Percentiles rank a stretch among this genome's conserved stretches.
These are phyloP conservation scores for Aspergillus kassunensis DNA, from an alignment of 495 filamentous ascomycete genomes.

Conservation along the genomic window DNA sequence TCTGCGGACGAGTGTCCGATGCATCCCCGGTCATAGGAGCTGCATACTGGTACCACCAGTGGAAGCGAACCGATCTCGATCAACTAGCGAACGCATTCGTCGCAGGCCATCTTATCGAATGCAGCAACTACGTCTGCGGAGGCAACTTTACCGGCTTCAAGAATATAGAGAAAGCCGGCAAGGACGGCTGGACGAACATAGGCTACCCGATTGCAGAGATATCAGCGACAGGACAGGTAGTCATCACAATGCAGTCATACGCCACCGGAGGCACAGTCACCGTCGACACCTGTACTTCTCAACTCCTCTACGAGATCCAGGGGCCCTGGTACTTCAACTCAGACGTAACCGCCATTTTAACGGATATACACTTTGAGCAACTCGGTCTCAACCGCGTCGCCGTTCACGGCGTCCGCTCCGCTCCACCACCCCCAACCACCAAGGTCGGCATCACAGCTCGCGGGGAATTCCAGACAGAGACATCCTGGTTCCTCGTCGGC, in stretches of 20 bases:
- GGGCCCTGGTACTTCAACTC: conserved; percentile 55
- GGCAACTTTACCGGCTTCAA: conserved; percentile 59
- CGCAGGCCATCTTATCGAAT: conserved; percentile 55
- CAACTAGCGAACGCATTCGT: conserved; percentile 50
- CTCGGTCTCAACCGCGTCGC: conserved; percentile 30
- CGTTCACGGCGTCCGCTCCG: conserved; percentile 39
- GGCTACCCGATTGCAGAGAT: conserved; percentile 60
- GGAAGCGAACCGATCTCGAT: conserved; percentile 40
- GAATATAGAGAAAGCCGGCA: conserved; percentile 26
- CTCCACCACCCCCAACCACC: conserved; percentile 48
- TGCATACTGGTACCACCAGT: conserved; percentile 48
- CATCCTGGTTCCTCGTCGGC: conserved; percentile 31
- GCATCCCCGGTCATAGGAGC: conserved; percentile 51
- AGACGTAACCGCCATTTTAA: conserved; percentile 52
- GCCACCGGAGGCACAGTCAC: conserved; percentile 35
- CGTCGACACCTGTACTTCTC: conserved; percentile 50
- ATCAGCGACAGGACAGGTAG: conserved; percentile 39
- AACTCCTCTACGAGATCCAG: conserved; percentile 59
- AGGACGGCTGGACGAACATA: conserved; percentile 41
- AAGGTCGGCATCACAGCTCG: conserved; percentile 49
- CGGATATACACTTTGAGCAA: conserved; percentile 42
- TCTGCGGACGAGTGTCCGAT: conserved; percentile 54
- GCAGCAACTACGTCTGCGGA: conserved; percentile 52
- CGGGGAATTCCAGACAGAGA: conserved; percentile 44
- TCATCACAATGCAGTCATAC: conserved; percentile 42